These are phyloP conservation scores for Hortiboletus flavorubellus DNA, from an alignment of 768 basidiomycete genomes.

Conservation along the genomic window DNA sequence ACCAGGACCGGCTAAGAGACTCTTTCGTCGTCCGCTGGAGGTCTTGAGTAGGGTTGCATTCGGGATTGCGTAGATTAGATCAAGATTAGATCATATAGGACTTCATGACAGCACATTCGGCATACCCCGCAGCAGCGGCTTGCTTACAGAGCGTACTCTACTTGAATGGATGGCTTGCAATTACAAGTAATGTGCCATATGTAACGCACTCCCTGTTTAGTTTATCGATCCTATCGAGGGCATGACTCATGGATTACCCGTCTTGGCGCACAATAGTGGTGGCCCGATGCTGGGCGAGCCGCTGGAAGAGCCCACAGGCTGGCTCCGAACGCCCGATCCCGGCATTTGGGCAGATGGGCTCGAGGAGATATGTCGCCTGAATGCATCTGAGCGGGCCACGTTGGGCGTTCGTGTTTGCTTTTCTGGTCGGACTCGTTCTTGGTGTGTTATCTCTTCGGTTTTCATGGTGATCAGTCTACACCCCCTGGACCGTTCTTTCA, in stretches of 20 bases:
- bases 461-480: background rate
- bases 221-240: constrained; percentile 96
- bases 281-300: constrained; percentile 68
- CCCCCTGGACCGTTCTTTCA: background rate
- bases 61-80: no score
- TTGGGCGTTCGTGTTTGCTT: constrained; percentile 35
- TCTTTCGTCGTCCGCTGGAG: no score
- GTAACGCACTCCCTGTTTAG: background rate
- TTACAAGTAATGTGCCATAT: background rate
- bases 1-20: no score
- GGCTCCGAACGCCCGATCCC: constrained; percentile 62
- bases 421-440: constrained; percentile 26
- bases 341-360: constrained; percentile 71
- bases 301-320: constrained; percentile 60
- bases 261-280: constrained; percentile 82
- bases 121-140: no score
- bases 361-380: constrained; percentile 46
- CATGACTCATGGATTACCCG: constrained; percentile 88
- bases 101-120: no score
- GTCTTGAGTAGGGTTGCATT: no score
- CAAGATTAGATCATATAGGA: no score
- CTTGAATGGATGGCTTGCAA: background rate
- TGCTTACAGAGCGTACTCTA: no score
- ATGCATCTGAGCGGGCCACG: constrained; percentile 13
- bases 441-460: constrained; percentile 17